Evolutionary conservation across 202 grass and related monocot genomes (phyloP).

Genomic region (Carex sylvatica): DNA sequence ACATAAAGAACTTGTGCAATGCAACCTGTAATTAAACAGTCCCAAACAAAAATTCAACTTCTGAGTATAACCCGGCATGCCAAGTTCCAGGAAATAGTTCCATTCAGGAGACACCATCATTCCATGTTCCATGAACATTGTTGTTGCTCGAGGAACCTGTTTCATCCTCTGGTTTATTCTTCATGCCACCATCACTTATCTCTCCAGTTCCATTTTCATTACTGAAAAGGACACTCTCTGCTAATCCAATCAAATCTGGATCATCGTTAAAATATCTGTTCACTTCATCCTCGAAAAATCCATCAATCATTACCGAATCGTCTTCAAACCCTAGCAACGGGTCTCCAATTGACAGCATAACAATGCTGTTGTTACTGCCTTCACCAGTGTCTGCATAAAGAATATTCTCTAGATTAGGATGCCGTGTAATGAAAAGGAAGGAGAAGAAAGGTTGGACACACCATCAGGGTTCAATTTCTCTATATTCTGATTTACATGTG

Average conservation of each 20-base stretch:
- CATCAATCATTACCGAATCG: not conserved
- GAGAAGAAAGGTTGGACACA: too few species aligned
- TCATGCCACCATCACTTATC: not conserved
- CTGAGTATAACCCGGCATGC: not conserved
- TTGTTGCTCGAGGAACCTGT: not conserved
- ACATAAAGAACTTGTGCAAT: not conserved
- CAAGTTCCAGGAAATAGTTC: not conserved
- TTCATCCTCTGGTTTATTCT: not conserved
- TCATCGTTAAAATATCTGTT: not conserved
- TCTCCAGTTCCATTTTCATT: not conserved
- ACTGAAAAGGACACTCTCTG: not conserved
- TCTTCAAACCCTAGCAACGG: not conserved
- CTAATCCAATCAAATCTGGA: not conserved
- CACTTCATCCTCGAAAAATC: not conserved
- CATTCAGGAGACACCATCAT: not conserved
- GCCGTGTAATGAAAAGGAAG: too few species aligned
- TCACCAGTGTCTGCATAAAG: not conserved
- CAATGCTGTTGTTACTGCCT: not conserved
- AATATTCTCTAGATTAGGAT: not conserved
- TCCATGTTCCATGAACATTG: not conserved
- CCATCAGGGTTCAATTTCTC: too few species aligned
- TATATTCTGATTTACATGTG: too few species aligned
- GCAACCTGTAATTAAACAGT: not conserved
- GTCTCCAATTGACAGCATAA: too few species aligned
- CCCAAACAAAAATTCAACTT: not conserved